Base-by-base conservation (phyloP, 1,139 yeast genomes). In the Candida sanyaensis region DNA sequence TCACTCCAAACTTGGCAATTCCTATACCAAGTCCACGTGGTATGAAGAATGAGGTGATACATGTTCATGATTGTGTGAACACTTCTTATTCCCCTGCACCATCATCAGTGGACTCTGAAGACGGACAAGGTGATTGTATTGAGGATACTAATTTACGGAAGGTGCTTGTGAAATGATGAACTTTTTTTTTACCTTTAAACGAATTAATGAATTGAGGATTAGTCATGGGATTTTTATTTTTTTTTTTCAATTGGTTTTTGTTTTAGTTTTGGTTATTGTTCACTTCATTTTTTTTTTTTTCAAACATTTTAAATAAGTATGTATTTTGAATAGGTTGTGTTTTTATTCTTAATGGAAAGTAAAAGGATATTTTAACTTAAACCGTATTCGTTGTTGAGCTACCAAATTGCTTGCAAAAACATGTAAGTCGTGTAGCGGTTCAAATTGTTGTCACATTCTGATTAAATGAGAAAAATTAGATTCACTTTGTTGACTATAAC, bases 1-100 rank as follows among this genome's bases (percentile, higher is more conserved):
- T 47, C 23, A 34, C 47, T 4, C 33, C 42, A 11, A 40, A 45
- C 17, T 30, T 37, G 37, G 33, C 29, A 7, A 30, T 30, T 29
- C 41, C 41, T 7, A 37, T 42, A 7, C 12, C 41, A 21, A 42
- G 30, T n/a, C 17, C 26, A 23, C 9, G n/a, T 27, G 23, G 12
- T 28, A 23, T n/a, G 17, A 36, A 29, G 37, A 13, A 11, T 37
- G 38, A 12, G 9, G 23, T n/a, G 12, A 27, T 23, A 13, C 13
- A 36, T 21, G 28, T 12, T 4, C 24, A 13, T 6, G 33, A 29
- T 8, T 29, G 27, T 29, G 28, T 13, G 23, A 13, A 13, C 11
- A 11, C 21, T 21, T 26, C 36, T 12, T 26, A 26, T 3, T n/a
- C 24, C 3, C 28, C 28, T 26, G 12, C 27, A n/a, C 23, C 30